These are phyloP conservation scores for Juncus effusus DNA, from an alignment of 176 grass and related monocot genomes.

Conservation along the genomic window DNA sequence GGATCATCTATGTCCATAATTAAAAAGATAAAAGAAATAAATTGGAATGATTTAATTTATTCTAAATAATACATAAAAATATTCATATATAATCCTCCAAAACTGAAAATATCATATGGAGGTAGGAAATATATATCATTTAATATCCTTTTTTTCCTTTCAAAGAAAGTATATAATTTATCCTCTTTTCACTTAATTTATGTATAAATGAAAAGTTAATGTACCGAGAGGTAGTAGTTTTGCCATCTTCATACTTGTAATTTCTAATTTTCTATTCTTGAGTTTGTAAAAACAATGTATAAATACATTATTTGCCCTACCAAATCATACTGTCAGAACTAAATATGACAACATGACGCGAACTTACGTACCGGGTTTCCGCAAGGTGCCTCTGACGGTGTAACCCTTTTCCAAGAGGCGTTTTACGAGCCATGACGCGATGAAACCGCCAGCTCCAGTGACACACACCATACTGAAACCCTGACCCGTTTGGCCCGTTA, in stretches of 20 bases:
- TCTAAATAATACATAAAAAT: background rate
- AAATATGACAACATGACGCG: constrained; percentile 4
- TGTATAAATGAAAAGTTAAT: too few species aligned
- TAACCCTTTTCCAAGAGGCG: constrained; percentile 66
- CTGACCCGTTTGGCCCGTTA: constrained; percentile 9
- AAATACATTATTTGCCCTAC: too few species aligned
- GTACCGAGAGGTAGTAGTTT: background rate
- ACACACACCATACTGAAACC: constrained; percentile 56
- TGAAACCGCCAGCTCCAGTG: constrained; percentile 88
- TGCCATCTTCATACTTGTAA: constrained; percentile 2
- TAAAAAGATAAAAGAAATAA: background rate
- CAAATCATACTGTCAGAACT: background rate
- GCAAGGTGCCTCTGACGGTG: constrained; percentile 67
- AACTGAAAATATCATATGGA: background rate
- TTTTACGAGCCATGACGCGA: constrained; percentile 96
- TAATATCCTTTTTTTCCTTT: too few species aligned
- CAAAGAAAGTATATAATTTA: too few species aligned
- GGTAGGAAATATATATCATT: too few species aligned
- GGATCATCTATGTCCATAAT: constrained; percentile 19
- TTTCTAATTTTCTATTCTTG: background rate
- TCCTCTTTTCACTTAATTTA: too few species aligned
- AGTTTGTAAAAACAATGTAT: constrained; percentile 6
- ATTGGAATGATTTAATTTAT: background rate
- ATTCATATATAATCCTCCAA: background rate
- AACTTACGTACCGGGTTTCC: constrained; percentile 48